A percentile compares a stretch with the other conserved stretches of the same genome.
These are phyloP conservation scores for Pythium pyrilobum DNA, from an alignment of 352 stramenopile genomes.

Conservation along the genomic window DNA sequence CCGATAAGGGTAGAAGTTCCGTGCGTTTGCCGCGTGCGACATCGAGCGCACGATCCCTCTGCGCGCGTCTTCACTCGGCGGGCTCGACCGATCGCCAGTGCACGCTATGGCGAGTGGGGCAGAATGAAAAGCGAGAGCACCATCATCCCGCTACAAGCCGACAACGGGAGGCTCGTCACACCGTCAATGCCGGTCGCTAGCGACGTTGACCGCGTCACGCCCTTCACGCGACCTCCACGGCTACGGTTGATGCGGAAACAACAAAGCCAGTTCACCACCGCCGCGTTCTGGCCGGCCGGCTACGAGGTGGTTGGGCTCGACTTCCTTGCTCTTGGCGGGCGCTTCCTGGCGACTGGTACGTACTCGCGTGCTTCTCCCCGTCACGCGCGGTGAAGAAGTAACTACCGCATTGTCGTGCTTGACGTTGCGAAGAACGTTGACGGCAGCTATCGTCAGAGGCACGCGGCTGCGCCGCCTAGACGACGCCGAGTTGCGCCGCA, in stretches of 20 bases:
- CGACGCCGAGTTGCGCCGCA: conserved; percentile 1
- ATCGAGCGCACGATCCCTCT: conserved; percentile 23
- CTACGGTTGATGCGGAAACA: too few species aligned
- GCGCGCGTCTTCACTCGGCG: conserved; percentile 19
- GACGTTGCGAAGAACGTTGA: not conserved
- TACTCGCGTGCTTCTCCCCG: conserved; percentile 1
- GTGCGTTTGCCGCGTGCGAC: not conserved
- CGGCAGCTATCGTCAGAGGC: not conserved
- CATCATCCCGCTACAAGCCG: too few species aligned
- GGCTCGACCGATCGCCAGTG: conserved; percentile 11
- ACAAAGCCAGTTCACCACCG: too few species aligned
- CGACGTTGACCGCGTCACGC: too few species aligned
- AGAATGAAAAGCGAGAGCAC: too few species aligned
- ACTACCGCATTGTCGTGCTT: conserved; percentile 11
- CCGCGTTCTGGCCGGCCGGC: not conserved
- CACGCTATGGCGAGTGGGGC: not conserved
- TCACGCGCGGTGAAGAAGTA: conserved; percentile 5
- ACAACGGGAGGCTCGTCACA: too few species aligned
- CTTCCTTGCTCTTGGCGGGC: conserved; percentile 6
- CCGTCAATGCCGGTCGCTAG: not conserved
- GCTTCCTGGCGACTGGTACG: conserved; percentile 14
- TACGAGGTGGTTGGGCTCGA: conserved; percentile 11
- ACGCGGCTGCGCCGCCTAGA: conserved; percentile 5
- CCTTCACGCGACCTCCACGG: too few species aligned
- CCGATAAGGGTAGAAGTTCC: not conserved